Conservation (phyloP, 2,329 filamentous ascomycete species). For the Alternaria ventricosa region DNA sequence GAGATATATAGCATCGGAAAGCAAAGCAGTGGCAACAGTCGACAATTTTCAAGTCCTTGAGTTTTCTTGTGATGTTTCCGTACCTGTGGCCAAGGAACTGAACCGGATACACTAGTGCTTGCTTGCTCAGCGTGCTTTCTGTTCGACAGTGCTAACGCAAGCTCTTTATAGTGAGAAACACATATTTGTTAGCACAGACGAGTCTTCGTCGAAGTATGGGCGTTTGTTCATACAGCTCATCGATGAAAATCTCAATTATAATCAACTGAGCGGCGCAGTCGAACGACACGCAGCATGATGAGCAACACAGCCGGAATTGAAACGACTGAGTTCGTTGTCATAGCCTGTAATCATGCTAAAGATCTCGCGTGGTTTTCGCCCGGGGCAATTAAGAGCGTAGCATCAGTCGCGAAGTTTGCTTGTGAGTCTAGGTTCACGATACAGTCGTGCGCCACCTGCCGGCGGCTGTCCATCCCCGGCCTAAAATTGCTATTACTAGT, state of each 20-base stretch:
- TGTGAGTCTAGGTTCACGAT: neutral
- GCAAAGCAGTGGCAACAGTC: neutral
- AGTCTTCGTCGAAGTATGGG: rapidly evolving
- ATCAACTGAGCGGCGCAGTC: neutral
- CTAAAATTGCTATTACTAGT: neutral
- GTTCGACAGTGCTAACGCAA: neutral
- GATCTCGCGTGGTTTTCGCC: neutral
- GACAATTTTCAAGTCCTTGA: neutral
- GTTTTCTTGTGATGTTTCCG: neutral
- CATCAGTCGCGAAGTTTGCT: neutral
- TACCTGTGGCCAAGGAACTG: neutral
- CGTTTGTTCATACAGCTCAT: too few species aligned
- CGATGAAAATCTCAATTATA: too few species aligned
- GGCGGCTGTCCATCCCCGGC: neutral
- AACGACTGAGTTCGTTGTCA: neutral
- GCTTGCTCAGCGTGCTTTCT: neutral
- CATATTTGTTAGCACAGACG: neutral
- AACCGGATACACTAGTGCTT: neutral
- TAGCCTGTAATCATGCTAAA: neutral
- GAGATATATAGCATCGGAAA: neutral
- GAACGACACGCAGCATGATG: neutral
- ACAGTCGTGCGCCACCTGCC: neutral
- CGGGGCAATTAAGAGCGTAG: too few species aligned
- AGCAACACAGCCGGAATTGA: neutral
- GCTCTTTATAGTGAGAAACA: neutral